Evolutionary conservation across 495 filamentous ascomycete species (phyloP).

Genomic region (Xylaria curta): DNA sequence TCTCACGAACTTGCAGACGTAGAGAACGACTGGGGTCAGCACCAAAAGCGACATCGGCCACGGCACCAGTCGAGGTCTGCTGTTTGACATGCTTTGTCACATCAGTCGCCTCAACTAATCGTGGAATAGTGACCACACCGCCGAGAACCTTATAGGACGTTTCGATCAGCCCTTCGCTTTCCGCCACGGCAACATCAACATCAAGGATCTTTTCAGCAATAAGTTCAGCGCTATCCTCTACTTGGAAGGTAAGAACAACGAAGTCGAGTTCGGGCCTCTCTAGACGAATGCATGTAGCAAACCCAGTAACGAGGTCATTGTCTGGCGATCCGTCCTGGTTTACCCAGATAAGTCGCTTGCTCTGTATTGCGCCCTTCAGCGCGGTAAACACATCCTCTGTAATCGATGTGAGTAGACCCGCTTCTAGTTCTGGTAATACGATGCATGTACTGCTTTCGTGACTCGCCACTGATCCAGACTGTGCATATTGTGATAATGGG

Average conservation of each 20-base stretch:
- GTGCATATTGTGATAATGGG: not conserved
- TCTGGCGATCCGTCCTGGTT: not conserved
- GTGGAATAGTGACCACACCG: not conserved
- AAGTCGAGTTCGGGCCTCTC: not conserved
- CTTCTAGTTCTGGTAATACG: not conserved
- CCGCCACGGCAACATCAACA: not conserved
- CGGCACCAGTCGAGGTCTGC: not conserved
- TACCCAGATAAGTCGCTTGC: not conserved
- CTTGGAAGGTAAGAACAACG: not conserved
- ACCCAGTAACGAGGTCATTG: not conserved
- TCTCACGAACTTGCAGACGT: not conserved
- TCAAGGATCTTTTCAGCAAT: not conserved
- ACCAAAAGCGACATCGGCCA: not conserved
- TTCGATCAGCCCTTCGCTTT: not conserved
- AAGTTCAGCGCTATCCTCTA: not conserved
- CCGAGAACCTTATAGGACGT: not conserved
- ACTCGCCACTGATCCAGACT: not conserved
- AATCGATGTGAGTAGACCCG: not conserved
- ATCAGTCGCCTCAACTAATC: not conserved
- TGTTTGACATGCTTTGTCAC: constrained; percentile 6
- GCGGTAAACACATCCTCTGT: not conserved
- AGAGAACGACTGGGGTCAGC: not conserved
- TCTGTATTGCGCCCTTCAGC: not conserved
- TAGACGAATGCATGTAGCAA: constrained; percentile 1
- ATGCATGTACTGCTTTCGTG: not conserved